Evolutionary conservation across 140 eudicot genomes (phyloP), one percentile per base, ranked within the genome.

Genomic region (Flaveria floridana): DNA sequence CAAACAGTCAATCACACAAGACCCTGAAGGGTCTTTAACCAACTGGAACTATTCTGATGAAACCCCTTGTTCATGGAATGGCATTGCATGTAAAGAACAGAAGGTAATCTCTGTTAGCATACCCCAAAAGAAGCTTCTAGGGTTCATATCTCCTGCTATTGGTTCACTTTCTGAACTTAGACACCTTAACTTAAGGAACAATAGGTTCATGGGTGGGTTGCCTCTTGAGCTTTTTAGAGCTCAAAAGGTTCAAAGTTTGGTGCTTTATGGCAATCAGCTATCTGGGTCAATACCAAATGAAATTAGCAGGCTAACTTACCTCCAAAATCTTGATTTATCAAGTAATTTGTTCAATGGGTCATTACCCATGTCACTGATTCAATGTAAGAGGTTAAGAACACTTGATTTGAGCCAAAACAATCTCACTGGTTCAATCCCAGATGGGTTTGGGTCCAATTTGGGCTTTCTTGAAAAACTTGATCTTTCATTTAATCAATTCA

Each of bases 41-140:
- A 90, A 85, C 66, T 93, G 98, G 98, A 88, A 93, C 80, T 68
- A 13, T 52, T 84, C 92, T 58, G 96, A 90, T 82, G 89, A 86
- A 77, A 93, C 76, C 75, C 98, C 97, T 65, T 93, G 98, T 90
- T 93, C 88, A 18, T 93, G 98, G 98, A 93, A 90, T 90, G 98
- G 97, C 56, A 81, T 93, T 55, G 88, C 98, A 78, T 93, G 98
- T 76, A 88, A 82, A 80, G 88, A 83, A 7, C 86, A 65, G 20
- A 93, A 71, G 70, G 98, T 93, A 37, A 87, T 90, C 7, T 93
- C 97, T 76, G 80, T 93, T 62, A 93, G 98, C 64, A 93, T 93
- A 2, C 98, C 98, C 9, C 88, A 84, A 55, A 87, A 90, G 86
- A 88, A 88, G 70, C 87, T 93, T 39, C 53, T 78, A 74, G 98